Evolutionary conservation across 2,329 filamentous ascomycete genomes (phyloP).

Genomic region (Trichoderma sp.): DNA sequence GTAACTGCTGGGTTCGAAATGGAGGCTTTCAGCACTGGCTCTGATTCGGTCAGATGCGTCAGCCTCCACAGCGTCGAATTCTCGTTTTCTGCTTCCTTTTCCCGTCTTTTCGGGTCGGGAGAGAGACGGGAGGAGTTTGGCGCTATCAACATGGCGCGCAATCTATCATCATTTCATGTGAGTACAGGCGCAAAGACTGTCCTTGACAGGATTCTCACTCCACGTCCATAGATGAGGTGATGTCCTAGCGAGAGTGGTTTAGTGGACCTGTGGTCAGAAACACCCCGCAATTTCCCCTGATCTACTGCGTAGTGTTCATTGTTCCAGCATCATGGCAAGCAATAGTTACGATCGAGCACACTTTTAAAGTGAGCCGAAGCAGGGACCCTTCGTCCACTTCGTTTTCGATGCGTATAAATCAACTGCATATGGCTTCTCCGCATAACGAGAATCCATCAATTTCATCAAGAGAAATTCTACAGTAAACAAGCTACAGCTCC

Average conservation of each 20-base stretch:
- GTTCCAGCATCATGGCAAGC: too few species aligned
- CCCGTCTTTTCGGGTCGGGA: neutral
- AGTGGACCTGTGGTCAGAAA: neutral
- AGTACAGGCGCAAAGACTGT: neutral
- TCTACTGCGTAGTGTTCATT: neutral
- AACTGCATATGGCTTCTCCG: neutral
- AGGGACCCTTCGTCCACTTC: too few species aligned
- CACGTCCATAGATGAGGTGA: too few species aligned
- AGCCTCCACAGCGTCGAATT: neutral
- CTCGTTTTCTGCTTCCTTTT: neutral
- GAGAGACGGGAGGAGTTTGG: too few species aligned
- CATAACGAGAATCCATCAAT: too few species aligned
- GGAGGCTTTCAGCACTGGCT: neutral
- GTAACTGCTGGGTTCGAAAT: constrained; percentile 9
- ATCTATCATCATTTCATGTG: neutral
- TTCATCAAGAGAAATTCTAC: too few species aligned
- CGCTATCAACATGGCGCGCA: too few species aligned
- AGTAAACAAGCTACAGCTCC: too few species aligned
- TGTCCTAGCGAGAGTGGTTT: neutral
- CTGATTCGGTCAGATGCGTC: neutral
- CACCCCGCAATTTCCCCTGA: constrained; percentile 10
- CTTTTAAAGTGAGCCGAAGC: too few species aligned
- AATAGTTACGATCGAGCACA: too few species aligned
- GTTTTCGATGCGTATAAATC: too few species aligned
- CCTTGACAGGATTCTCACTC: too few species aligned